These are phyloP conservation scores for Penicillium goetzii DNA, from an alignment of 495 filamentous ascomycete genomes.

Conservation along the genomic window DNA sequence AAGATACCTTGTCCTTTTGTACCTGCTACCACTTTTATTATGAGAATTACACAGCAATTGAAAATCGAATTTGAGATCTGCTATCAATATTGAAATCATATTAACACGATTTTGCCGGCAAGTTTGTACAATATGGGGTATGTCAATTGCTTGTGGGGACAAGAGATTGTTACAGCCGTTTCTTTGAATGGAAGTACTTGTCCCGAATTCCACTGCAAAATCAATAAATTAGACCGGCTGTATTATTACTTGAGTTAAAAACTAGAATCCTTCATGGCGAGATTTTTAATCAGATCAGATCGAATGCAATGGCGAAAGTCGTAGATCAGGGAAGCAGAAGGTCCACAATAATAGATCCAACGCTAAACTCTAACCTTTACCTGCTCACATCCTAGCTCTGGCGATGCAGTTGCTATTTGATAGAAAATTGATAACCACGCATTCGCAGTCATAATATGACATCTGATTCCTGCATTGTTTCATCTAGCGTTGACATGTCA, in stretches of 20 bases:
- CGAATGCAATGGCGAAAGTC: neutral
- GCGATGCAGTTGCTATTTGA: neutral
- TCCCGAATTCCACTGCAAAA: neutral
- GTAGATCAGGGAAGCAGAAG: neutral
- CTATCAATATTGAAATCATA: neutral
- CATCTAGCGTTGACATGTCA: neutral
- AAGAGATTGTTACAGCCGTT: neutral
- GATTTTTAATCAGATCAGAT: neutral
- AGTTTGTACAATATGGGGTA: neutral
- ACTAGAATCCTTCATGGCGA: neutral
- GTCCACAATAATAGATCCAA: slow-evolving; percentile 3
- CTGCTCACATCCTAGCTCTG: neutral
- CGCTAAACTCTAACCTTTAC: neutral
- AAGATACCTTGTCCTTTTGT: neutral
- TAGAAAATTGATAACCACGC: neutral
- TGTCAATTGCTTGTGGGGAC: neutral
- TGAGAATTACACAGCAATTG: neutral
- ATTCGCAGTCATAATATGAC: neutral
- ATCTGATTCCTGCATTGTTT: neutral
- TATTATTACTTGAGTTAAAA: neutral
- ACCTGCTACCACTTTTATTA: neutral
- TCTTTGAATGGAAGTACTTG: neutral
- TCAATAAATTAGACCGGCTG: neutral
- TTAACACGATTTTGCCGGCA: neutral
- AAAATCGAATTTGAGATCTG: neutral